Evolutionary conservation across 768 basidiomycete species (phyloP).

Genomic region (Crepidotus variabilis): DNA sequence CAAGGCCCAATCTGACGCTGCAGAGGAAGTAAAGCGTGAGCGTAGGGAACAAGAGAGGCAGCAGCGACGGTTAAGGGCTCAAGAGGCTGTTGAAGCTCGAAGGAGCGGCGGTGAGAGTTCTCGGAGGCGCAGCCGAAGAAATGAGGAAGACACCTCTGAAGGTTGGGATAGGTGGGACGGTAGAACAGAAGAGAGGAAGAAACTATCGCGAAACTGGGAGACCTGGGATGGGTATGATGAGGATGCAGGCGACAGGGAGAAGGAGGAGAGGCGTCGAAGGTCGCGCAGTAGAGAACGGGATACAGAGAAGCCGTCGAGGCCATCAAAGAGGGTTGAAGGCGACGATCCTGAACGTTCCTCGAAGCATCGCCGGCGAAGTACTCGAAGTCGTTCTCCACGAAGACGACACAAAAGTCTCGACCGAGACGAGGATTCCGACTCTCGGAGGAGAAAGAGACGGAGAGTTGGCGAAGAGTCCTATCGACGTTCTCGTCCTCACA

Average conservation of each 20-base stretch:
- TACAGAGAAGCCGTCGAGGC: constrained; percentile 5
- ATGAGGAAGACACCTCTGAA: constrained; percentile 23
- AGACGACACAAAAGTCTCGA: constrained; percentile 10
- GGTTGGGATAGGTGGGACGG: constrained; percentile 54
- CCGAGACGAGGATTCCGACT: constrained; percentile 11
- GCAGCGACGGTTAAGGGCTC: constrained; percentile 62
- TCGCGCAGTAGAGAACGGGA: constrained; percentile 13
- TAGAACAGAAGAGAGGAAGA: constrained; percentile 44
- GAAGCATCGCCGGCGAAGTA: constrained; percentile 21
- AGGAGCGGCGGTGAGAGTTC: constrained; percentile 36
- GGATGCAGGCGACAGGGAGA: constrained; percentile 28
- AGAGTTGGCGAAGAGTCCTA: constrained; percentile 14
- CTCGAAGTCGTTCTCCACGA: constrained; percentile 21
- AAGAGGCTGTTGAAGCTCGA: constrained; percentile 74
- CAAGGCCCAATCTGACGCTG: constrained; percentile 66
- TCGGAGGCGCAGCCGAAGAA: constrained; percentile 18
- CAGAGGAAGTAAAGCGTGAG: constrained; percentile 68
- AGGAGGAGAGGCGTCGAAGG: constrained; percentile 15
- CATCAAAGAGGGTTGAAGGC: constrained; percentile 4
- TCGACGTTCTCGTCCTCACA: constrained; percentile 16
- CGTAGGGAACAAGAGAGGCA: constrained; percentile 61
- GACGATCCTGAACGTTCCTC: constrained; percentile 13
- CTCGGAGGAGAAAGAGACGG: constrained; percentile 18
- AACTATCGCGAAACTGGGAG: constrained; percentile 47
- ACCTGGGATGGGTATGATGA: constrained; percentile 40